Percentiles rank a stretch among this genome's conserved stretches.
Evolutionary conservation across 169 alveolate genomes (phyloP).

Genomic region (Eimeria tenella): DNA sequence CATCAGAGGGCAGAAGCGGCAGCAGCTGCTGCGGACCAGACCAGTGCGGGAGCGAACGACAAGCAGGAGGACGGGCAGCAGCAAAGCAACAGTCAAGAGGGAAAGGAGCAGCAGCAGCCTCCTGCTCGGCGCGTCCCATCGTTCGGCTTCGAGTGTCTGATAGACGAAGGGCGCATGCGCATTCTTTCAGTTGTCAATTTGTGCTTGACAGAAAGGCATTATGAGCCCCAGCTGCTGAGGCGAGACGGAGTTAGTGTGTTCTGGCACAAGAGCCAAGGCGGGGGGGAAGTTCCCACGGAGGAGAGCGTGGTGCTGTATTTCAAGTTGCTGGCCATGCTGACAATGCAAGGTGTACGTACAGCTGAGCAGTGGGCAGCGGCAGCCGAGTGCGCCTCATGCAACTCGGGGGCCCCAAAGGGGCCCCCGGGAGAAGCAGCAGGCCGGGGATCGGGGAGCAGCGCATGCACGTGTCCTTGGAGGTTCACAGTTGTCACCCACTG

Average conservation of each 20-base stretch:
- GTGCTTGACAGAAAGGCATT: conserved; percentile 38
- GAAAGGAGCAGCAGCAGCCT: neutral
- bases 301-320: conserved; percentile 8
- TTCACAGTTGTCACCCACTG: conserved; percentile 69
- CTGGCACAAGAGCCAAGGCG: conserved; percentile 63
- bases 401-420: neutral
- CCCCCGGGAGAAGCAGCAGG: neutral
- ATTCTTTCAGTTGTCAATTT: conserved; percentile 24
- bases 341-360: conserved; percentile 59
- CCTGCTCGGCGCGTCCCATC: conserved; percentile 2
- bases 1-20: neutral
- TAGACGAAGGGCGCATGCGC: conserved; percentile 59
- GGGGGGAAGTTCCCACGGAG: conserved; percentile 48
- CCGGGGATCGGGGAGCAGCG: neutral
- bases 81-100: neutral
- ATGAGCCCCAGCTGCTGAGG: conserved; percentile 51
- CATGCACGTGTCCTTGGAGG: conserved; percentile 25
- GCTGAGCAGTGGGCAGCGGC: conserved; percentile 65
- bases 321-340: conserved; percentile 7
- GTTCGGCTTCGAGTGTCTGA: conserved; percentile 48
- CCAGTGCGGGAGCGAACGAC: neutral
- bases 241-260: conserved; percentile 19
- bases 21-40: neutral
- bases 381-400: conserved; percentile 54
- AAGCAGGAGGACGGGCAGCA: conserved; percentile 1